phyloP scores from a whole-genome alignment of 768 basidiomycete species.

The Boletus bicolor region DNA sequence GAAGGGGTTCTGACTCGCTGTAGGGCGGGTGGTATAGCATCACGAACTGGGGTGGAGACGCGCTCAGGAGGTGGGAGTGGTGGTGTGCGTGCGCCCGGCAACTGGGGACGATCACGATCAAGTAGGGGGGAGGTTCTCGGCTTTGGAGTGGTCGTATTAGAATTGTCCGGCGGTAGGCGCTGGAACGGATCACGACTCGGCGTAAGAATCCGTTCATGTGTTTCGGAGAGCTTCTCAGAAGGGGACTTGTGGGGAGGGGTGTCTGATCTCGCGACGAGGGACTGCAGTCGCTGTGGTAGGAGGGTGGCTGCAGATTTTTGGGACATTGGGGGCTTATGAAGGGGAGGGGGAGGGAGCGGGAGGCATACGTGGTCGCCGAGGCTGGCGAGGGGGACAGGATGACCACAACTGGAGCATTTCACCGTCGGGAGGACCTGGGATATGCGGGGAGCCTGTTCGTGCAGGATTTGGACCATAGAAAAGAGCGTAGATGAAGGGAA shows the following conservation, averaged over 20 bases:
- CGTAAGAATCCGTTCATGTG: conserved; percentile 3
- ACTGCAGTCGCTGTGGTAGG: conserved; percentile 49
- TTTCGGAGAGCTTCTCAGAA: conserved; percentile 7
- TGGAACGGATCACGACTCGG: conserved; percentile 28
- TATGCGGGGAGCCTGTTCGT: conserved; percentile 21
- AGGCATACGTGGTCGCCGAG: conserved; percentile 79
- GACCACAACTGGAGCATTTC: conserved; percentile 78
- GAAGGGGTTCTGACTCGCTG: conserved; percentile 22
- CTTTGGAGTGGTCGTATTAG: conserved; percentile 7
- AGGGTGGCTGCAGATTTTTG: conserved; percentile 43
- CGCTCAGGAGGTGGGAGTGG: conserved; percentile 7
- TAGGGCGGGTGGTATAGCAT: conserved; percentile 11
- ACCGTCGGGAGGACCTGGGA: conserved; percentile 79
- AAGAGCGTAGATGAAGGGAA: conserved; percentile 11
- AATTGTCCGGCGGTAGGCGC: conserved; percentile 24
- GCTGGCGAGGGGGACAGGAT: conserved; percentile 64
- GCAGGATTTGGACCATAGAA: conserved; percentile 26
- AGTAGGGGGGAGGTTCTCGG: neutral
- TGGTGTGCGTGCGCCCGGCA: conserved; percentile 2
- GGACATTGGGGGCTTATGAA: conserved; percentile 35
- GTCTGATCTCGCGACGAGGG: conserved; percentile 35
- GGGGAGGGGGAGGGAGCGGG: conserved; percentile 44
- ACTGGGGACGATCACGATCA: conserved; percentile 4
- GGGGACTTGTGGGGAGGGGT: conserved; percentile 6
- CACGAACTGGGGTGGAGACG: conserved; percentile 15